A percentile compares a stretch with the other conserved stretches of the same genome.
Evolutionary conservation across 2,329 filamentous ascomycete species (phyloP).

Genomic region (Thermochaetoides dissita): DNA sequence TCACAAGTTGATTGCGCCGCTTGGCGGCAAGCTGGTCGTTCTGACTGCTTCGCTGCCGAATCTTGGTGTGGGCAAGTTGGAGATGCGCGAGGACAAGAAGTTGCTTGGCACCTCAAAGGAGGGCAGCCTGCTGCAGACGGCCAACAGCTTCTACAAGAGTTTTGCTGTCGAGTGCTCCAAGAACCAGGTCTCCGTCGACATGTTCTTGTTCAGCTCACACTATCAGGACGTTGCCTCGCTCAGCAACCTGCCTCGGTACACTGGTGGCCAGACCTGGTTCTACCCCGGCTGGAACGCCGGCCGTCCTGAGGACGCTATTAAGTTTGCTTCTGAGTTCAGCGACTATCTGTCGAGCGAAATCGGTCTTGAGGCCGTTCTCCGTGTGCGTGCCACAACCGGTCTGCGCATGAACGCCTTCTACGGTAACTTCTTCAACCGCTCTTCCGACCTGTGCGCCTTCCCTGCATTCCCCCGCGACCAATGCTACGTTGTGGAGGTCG

Average conservation of each 20-base stretch:
- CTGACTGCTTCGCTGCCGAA: constrained; percentile 84
- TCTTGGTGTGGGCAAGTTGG: constrained; percentile 74
- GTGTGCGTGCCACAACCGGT: constrained; percentile 87
- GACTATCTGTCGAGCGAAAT: constrained; percentile 96
- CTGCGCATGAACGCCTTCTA: constrained; percentile 96
- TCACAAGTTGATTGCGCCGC: constrained; percentile 86
- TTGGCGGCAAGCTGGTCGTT: constrained; percentile 90
- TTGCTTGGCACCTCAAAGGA: constrained; percentile 88
- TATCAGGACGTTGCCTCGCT: constrained; percentile 96
- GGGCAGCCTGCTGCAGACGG: constrained; percentile 72
- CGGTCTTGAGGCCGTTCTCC: constrained; percentile 85
- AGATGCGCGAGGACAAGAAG: constrained; percentile 94
- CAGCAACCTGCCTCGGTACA: constrained; percentile 90
- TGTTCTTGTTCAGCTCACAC: constrained; percentile 92
- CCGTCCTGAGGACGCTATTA: constrained; percentile 86
- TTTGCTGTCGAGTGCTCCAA: constrained; percentile 98
- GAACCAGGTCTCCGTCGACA: constrained; percentile 95
- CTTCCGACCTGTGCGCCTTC: constrained; percentile 93
- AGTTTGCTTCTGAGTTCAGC: constrained; percentile 92
- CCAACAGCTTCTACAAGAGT: constrained; percentile 95
- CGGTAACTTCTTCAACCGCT: constrained; percentile 98
- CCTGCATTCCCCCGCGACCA: constrained; percentile 95
- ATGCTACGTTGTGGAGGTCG: constrained; percentile 93
- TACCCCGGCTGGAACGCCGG: constrained; percentile 97
- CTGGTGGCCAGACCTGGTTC: constrained; percentile 95